Evolutionary conservation across 2,329 filamentous ascomycete species (phyloP), one percentile per base, ranked within the genome.

Genomic region (Xylariales sp.): DNA sequence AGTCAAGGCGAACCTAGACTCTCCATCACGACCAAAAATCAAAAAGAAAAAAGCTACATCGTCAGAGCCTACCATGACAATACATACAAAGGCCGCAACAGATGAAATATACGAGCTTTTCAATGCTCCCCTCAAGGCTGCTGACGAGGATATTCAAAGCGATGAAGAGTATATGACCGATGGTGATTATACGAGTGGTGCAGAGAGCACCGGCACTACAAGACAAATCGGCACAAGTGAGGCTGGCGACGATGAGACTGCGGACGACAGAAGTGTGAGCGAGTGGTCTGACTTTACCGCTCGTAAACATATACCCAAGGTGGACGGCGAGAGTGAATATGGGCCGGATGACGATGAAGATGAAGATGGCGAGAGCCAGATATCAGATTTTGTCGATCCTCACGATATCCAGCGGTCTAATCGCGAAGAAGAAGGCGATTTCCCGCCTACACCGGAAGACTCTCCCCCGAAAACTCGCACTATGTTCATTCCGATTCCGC

Each of bases 61-160:
- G 1, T 83, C 86, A 59, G 95, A 98, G 79, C 93, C 94, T n/a
- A 99, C 96, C 1, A 97, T 99, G 94, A 99, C 96, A 0, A 88
- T 99, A 72, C 94, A 98, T 77, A 99, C 96, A 12, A 93, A 89
- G 74, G 95, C 96, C 71, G 96, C 96, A 4, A 97, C 95, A 69
- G 94, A 98, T 74, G 96, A 99, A 74, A 97, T 99, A 60, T 98
- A 98, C 75, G 94, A 94, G 65, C 93, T 99, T 55, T 99, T 98
- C 81, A 98, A 96, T 75, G 92, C 96, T 65, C 95, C 96, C 1
- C 79, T 95, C 23, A 81, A 82, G 64, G 69, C 79, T 61, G 78
- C 72, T 0, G 75, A 80, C 16, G 80, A 80, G 34, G 78, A 80
- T 32, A 78, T 79, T 28, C 79, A 81, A 39, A 73, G 76, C 1